These are phyloP conservation scores for Auricularia sp. DNA, from an alignment of 768 basidiomycete genomes.

Conservation along the genomic window DNA sequence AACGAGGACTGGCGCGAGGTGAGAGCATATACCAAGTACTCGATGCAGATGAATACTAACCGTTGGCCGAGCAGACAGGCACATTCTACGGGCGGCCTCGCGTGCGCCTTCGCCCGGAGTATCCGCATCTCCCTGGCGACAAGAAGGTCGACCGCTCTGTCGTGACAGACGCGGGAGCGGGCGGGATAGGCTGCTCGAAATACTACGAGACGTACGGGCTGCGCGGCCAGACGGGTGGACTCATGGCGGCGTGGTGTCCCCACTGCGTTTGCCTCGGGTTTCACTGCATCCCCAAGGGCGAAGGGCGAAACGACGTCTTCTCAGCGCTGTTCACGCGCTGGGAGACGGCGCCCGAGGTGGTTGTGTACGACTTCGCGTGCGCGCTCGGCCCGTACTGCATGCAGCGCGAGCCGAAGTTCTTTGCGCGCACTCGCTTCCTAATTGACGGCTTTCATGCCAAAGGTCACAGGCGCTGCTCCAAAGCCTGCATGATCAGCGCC, in stretches of 20 bases:
- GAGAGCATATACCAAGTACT: not conserved
- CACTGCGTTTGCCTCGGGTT: not conserved
- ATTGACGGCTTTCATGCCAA: too few relatives aligned
- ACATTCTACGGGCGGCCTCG: not conserved
- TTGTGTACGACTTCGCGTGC: constrained; percentile 9
- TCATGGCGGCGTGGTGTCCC: not conserved
- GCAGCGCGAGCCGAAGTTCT: constrained; percentile 21
- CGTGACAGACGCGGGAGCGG: too few relatives aligned
- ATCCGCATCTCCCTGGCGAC: too few relatives aligned
- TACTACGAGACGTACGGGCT: too few relatives aligned
- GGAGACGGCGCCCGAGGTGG: constrained; percentile 20
- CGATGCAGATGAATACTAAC: not conserved
- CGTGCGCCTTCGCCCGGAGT: not conserved
- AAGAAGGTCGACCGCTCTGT: too few relatives aligned
- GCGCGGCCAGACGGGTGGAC: not conserved
- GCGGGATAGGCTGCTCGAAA: too few relatives aligned
- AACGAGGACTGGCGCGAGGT: not conserved
- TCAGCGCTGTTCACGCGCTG: constrained; percentile 28
- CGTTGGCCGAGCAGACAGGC: not conserved
- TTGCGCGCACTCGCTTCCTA: constrained; percentile 23
- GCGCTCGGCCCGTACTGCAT: constrained; percentile 26
- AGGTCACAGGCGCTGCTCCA: constrained; percentile 16
- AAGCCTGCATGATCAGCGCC: constrained; percentile 19
- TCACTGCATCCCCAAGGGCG: constrained; percentile 6
- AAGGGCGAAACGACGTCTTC: constrained; percentile 32